These are phyloP conservation scores for Spirogloea muscicola DNA, from an alignment of 139 green algal genomes.

Conservation along the genomic window DNA sequence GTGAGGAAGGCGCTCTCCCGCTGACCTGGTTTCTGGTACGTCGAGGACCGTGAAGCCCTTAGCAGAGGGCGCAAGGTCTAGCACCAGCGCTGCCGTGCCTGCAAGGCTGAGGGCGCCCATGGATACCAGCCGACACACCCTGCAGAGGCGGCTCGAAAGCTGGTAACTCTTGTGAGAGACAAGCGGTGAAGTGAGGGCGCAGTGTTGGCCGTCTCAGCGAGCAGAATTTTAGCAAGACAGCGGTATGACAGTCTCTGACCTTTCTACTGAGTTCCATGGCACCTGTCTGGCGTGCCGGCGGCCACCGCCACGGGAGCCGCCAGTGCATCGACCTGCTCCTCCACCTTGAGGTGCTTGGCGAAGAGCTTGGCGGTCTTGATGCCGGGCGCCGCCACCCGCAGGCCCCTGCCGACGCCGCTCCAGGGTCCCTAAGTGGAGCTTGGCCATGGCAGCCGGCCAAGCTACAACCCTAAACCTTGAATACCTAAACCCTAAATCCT, in stretches of 20 bases:
- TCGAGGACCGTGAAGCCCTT: slow-evolving; percentile 1
- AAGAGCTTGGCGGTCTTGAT: slow-evolving; percentile 15
- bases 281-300: slow-evolving; percentile 13
- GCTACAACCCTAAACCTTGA: too few relatives aligned
- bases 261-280: too few relatives aligned
- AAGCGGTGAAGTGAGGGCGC: neutral
- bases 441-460: too few relatives aligned
- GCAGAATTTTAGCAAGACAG: neutral
- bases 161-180: neutral
- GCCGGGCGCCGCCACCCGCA: too few relatives aligned
- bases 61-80: neutral
- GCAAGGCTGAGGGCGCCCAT: neutral
- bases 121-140: neutral
- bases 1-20: too few relatives aligned
- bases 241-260: too few relatives aligned
- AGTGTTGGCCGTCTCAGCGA: too few relatives aligned
- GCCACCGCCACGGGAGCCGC: neutral
- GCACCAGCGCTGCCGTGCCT: neutral
- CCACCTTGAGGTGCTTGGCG: slow-evolving; percentile 14
- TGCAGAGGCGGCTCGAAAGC: neutral
- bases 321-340: slow-evolving; percentile 11
- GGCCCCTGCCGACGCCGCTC: too few relatives aligned
- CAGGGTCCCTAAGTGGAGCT: too few relatives aligned
- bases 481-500: too few relatives aligned
- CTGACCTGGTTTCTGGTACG: slow-evolving; percentile 7